These are phyloP conservation scores for Fraxinus angustifolia DNA, from an alignment of 305 asterid genomes.

Conservation along the genomic window DNA sequence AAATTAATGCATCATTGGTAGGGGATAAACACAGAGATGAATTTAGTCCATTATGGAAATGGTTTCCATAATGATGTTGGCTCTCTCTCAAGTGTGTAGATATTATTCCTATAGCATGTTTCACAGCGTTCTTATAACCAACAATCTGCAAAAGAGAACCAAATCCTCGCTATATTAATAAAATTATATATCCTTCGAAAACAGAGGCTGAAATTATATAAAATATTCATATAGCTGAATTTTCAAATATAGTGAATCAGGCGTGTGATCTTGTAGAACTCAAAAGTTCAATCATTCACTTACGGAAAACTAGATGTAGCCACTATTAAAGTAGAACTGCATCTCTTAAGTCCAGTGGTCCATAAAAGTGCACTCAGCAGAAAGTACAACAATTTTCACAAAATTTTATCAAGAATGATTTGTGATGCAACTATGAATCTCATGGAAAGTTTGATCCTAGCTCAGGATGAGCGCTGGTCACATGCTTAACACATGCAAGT, in stretches of 20 bases:
- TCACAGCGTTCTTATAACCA: conserved; percentile 72
- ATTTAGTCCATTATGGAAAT: conserved; percentile 49
- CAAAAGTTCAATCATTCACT: neutral
- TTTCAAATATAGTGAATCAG: neutral
- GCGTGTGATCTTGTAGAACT: neutral
- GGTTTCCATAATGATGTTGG: conserved; percentile 84
- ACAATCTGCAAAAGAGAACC: conserved; percentile 51
- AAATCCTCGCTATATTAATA: conserved; percentile 14
- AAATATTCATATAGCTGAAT: conserved; percentile 1
- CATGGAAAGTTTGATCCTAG: neutral
- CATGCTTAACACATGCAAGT: neutral
- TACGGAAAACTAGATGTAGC: neutral
- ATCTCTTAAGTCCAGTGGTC: neutral
- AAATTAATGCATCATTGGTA: conserved; percentile 52
- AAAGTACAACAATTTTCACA: neutral
- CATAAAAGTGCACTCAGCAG: neutral
- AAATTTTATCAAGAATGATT: neutral
- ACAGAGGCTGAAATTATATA: neutral
- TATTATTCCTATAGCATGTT: conserved; percentile 62
- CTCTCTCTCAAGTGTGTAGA: conserved; percentile 87
- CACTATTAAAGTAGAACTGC: neutral
- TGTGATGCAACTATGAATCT: neutral
- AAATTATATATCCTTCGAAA: neutral
- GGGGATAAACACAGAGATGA: conserved; percentile 65
- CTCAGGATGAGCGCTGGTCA: neutral